phyloP scores from a whole-genome alignment of 495 filamentous ascomycete genomes.

The Penicillium coprophilum region DNA sequence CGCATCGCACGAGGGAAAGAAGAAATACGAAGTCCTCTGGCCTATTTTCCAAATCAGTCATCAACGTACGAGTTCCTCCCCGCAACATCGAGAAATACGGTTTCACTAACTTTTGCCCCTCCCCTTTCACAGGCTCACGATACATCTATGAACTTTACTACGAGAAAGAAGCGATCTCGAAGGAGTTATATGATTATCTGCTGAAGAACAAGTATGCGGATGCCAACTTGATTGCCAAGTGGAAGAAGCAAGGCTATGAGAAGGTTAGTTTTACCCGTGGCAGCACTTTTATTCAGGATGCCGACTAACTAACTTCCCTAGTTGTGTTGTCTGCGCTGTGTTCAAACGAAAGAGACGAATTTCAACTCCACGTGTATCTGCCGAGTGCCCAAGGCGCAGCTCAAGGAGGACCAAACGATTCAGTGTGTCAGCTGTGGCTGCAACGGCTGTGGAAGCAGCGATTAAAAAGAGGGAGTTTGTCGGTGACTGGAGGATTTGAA shows the following conservation, averaged over 20 bases:
- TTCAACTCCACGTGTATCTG: slow-evolving; percentile 98
- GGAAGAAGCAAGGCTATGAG: slow-evolving; percentile 99
- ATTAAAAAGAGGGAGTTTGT: slow-evolving; percentile 44
- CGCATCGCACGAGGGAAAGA: slow-evolving; percentile 69
- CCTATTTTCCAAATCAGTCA: slow-evolving; percentile 97
- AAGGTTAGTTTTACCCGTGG: slow-evolving; percentile 57
- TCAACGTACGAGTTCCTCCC: slow-evolving; percentile 62
- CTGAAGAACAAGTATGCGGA: slow-evolving; percentile 97
- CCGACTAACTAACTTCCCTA: slow-evolving; percentile 34
- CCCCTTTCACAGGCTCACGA: slow-evolving; percentile 55
- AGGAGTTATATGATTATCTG: slow-evolving; percentile 90
- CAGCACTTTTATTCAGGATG: background rate
- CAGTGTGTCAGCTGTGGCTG: slow-evolving; percentile 98
- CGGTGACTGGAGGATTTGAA: background rate
- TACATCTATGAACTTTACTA: slow-evolving; percentile 99
- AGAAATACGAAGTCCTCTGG: slow-evolving; percentile 88
- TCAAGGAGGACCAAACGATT: slow-evolving; percentile 87
- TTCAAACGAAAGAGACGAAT: slow-evolving; percentile 98
- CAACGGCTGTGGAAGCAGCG: slow-evolving; percentile 82
- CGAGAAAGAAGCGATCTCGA: slow-evolving; percentile 91
- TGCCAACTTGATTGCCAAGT: slow-evolving; percentile 93
- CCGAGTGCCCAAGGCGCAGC: slow-evolving; percentile 85
- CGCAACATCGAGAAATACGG: background rate
- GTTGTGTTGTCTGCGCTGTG: slow-evolving; percentile 92
- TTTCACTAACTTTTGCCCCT: background rate